These are phyloP conservation scores for Myxozyma sirexii DNA, from an alignment of 805 yeast species.

Conservation along the genomic window DNA sequence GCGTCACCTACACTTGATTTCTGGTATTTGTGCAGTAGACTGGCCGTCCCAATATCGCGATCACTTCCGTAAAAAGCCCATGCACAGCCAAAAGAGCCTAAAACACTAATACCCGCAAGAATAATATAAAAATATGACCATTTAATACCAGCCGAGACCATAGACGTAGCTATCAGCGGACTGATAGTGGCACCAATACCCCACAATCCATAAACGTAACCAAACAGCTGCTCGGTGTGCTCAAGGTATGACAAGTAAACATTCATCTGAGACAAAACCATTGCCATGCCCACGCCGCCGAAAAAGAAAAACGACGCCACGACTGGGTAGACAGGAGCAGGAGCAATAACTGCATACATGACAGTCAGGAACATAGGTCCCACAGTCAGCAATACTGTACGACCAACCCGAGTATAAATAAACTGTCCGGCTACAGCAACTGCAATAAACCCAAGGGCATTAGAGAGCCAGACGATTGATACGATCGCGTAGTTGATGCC, in stretches of 20 bases:
- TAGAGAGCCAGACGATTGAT: constrained; percentile 60
- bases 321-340: constrained; percentile 54
- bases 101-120: constrained; percentile 47
- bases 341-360: constrained; percentile 51
- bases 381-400: constrained; percentile 45
- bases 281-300: constrained; percentile 62
- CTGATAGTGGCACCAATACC: constrained; percentile 74
- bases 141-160: constrained; percentile 52
- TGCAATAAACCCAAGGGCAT: constrained; percentile 57
- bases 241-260: constrained; percentile 53
- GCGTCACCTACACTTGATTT: background rate
- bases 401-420: constrained; percentile 49
- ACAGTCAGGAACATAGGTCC: constrained; percentile 47
- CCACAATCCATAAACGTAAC: constrained; percentile 66
- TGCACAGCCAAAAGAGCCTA: constrained; percentile 43
- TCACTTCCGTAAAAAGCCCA: constrained; percentile 48
- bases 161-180: constrained; percentile 63
- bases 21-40: constrained; percentile 20
- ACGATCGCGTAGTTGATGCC: constrained; percentile 55
- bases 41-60: constrained; percentile 22
- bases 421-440: constrained; percentile 55
- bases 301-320: constrained; percentile 55
- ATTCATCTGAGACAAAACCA: constrained; percentile 54
- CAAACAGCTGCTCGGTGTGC: constrained; percentile 60
- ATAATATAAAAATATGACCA: constrained; percentile 62